Conservation (phyloP, 768 basidiomycete species). For the Tremella fuciformis region DNA sequence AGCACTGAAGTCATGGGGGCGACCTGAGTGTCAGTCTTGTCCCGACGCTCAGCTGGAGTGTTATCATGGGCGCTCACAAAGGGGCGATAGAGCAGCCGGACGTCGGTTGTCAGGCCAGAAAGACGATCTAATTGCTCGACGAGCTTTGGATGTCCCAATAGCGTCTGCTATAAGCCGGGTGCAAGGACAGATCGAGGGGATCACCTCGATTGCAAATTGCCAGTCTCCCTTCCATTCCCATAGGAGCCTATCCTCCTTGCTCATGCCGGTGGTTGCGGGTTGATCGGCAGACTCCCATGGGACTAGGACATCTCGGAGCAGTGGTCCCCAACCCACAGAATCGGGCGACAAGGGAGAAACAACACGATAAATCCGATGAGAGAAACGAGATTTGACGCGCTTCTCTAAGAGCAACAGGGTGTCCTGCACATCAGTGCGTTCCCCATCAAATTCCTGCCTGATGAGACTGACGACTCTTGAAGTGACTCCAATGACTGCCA, state of each 20-base stretch:
- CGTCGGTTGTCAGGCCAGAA: slow-evolving; percentile 45
- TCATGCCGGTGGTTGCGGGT: neutral
- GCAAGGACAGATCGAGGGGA: slow-evolving; percentile 13
- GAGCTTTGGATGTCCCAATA: slow-evolving; percentile 22
- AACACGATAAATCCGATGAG: slow-evolving; percentile 80
- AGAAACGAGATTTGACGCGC: slow-evolving; percentile 95
- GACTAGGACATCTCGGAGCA: slow-evolving; percentile 55
- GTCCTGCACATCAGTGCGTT: slow-evolving; percentile 55
- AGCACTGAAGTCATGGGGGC: slow-evolving; percentile 24
- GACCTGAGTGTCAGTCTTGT: slow-evolving; percentile 22
- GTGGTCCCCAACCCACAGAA: slow-evolving; percentile 56
- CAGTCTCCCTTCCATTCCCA: slow-evolving; percentile 64
- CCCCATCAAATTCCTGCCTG: neutral
- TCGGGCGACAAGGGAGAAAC: slow-evolving; percentile 61
- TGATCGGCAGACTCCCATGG: slow-evolving; percentile 20
- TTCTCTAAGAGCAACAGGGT: slow-evolving; percentile 88
- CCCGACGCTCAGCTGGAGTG: too few relatives aligned
- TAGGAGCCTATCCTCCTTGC: slow-evolving; percentile 13
- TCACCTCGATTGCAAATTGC: slow-evolving; percentile 59
- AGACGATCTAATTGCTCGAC: slow-evolving; percentile 28
- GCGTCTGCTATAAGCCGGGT: slow-evolving; percentile 13
- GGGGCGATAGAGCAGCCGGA: slow-evolving; percentile 40
- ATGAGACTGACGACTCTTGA: slow-evolving; percentile 56
- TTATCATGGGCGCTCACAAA: slow-evolving; percentile 40
- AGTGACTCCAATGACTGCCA: slow-evolving; percentile 83